Conservation (phyloP, 345 rosid genomes). For the Aquilaria malaccensis region DNA sequence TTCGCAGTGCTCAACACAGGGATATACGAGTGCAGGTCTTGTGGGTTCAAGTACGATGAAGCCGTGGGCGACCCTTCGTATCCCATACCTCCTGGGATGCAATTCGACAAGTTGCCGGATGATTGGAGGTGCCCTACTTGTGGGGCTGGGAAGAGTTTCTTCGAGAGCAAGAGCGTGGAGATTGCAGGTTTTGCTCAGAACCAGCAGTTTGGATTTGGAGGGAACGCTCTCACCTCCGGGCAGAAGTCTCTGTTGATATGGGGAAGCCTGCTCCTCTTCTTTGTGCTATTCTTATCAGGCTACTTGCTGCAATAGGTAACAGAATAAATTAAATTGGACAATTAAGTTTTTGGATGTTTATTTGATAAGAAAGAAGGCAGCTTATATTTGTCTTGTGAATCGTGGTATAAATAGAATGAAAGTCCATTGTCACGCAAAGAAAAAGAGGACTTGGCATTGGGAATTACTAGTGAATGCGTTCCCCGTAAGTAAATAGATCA, state of each 20-base stretch:
- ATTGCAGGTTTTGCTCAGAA: slow-evolving; percentile 98
- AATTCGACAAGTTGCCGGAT: slow-evolving; percentile 65
- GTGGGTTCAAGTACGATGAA: slow-evolving; percentile 91
- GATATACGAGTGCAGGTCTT: slow-evolving; percentile 86
- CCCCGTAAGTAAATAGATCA: too few species aligned
- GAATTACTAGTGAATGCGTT: too few species aligned
- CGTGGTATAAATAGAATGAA: too few species aligned
- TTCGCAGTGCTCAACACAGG: slow-evolving; percentile 96
- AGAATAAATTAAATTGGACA: neutral
- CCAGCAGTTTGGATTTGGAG: slow-evolving; percentile 86
- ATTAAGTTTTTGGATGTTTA: neutral
- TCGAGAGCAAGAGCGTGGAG: slow-evolving; percentile 88
- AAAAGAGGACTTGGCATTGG: too few species aligned
- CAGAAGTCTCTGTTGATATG: slow-evolving; percentile 81
- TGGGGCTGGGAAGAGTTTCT: slow-evolving; percentile 82
- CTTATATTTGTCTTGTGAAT: too few species aligned
- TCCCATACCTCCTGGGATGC: slow-evolving; percentile 88
- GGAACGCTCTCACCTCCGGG: slow-evolving; percentile 82
- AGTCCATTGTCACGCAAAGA: too few species aligned
- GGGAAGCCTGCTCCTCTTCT: slow-evolving; percentile 65
- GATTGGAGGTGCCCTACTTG: slow-evolving; percentile 97
- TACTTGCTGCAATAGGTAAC: slow-evolving; percentile 62
- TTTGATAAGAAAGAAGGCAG: neutral
- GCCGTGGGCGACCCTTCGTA: slow-evolving; percentile 80
- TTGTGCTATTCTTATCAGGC: slow-evolving; percentile 64